Base-by-base conservation (phyloP, 495 filamentous ascomycete species). In the Xylaria sp. region DNA sequence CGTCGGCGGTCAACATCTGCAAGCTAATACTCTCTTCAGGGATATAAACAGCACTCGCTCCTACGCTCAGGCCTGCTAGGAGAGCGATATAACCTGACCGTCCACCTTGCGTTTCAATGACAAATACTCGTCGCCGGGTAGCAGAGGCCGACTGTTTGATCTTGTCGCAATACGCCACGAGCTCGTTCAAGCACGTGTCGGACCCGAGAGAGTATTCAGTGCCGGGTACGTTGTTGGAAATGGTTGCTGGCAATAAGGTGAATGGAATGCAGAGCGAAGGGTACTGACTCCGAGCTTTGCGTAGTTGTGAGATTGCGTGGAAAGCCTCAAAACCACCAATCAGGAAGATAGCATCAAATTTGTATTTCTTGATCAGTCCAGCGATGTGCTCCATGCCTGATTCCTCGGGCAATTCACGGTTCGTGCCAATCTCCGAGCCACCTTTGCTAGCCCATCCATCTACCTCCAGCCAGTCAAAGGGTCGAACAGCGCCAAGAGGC, bases 311-410 rank as follows among this genome's bases (percentile, higher is more conserved):
- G 58, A 98, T 86, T 1, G 97, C 91, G 63, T 96, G 97, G 85
- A 95, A 99, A 12, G 94, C 97, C 82, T 99, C 97, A 74, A 99
- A 99, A 3, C 97, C 97, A 76, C 97, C 97, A 57, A 98, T 90
- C 57, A 98, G 87, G 78, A 98, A 96, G 0, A 99, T 83, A 1
- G 91, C 97, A 69, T 99, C 93, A 74, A 99, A 93, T 61, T 91
- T 88, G 84, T 97, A 96, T 66, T 90, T 85, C 73, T 92, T 88
- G 79, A 99, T 97, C 76, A 93, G 90, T 71, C 89, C 87, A 46
- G 97, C 95, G n/a, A 95, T 92, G 64, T 85, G 90, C 67, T 91
- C 90, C 77, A 97, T 90, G 70, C 93, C 92, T 41, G 94, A 94
- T 73, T 93, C 92, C 33, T 86, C 88, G 0, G 97, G 97, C 5